Conservation (phyloP, 495 filamentous ascomycete genomes). For the Haplographium delicatum region DNA sequence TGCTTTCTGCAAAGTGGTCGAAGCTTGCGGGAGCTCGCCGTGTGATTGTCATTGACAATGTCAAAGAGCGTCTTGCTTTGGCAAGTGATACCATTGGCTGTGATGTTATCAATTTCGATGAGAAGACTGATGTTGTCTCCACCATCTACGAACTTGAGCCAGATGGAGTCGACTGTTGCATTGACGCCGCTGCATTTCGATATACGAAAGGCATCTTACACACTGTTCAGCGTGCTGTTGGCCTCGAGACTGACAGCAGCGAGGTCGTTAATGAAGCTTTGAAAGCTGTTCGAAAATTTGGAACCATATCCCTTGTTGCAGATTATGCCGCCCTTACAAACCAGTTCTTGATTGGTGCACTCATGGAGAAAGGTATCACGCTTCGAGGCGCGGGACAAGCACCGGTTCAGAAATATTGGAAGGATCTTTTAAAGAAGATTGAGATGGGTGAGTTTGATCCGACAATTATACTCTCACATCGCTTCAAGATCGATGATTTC, state of each 20-base stretch:
- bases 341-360: constrained; percentile 47
- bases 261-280: constrained; percentile 91
- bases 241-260: constrained; percentile 78
- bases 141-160: constrained; percentile 30
- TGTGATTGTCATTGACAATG: constrained; percentile 51
- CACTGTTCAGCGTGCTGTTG: constrained; percentile 33
- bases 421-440: constrained; percentile 65
- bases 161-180: constrained; percentile 30
- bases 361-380: constrained; percentile 84
- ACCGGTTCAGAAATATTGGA: constrained; percentile 73
- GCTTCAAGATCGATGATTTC: constrained; percentile 69
- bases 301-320: constrained; percentile 36
- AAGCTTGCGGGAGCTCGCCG: constrained; percentile 45
- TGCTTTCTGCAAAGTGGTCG: constrained; percentile 54
- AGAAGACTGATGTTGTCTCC: constrained; percentile 26
- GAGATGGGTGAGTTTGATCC: constrained; percentile 68
- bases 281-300: constrained; percentile 67
- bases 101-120: constrained; percentile 13
- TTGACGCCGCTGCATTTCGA: constrained; percentile 33
- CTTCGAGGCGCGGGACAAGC: constrained; percentile 82
- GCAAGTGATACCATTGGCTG: constrained; percentile 47
- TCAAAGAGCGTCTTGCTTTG: constrained; percentile 45
- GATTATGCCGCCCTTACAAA: constrained; percentile 22
- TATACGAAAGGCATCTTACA: constrained; percentile 1
- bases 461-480: constrained; percentile 73